phyloP scores from a whole-genome alignment of 345 rosid species.

The Citropsis articulata region DNA sequence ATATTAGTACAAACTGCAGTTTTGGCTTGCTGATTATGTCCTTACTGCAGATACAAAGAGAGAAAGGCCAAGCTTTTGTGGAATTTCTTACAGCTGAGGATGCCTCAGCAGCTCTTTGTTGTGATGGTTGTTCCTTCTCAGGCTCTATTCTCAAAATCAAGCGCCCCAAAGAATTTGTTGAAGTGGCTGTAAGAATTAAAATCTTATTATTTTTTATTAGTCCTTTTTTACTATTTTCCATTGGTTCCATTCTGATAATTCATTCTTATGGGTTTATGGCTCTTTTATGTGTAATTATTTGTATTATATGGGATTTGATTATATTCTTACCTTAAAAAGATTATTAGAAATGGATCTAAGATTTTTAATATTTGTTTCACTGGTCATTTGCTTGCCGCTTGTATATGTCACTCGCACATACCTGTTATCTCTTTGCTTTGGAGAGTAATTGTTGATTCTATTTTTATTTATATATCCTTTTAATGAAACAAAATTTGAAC shows the following conservation, averaged over 20 bases:
- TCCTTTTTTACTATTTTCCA: neutral
- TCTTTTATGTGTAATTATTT: neutral
- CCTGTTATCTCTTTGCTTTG: neutral
- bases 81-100: conserved; percentile 97
- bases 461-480: too few species aligned
- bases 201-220: conserved; percentile 18
- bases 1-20: conserved; percentile 12
- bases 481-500: neutral
- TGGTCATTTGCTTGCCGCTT: neutral
- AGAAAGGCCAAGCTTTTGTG: conserved; percentile 77
- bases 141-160: conserved; percentile 70
- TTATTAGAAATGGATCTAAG: neutral
- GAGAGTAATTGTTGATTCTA: neutral
- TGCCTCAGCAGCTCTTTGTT: conserved; percentile 86
- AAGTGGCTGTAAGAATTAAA: conserved; percentile 67
- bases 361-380: neutral
- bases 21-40: conserved; percentile 13
- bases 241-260: neutral
- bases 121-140: conserved; percentile 62
- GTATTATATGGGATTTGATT: conserved; percentile 3
- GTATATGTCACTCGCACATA: neutral
- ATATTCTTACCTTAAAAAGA: neutral
- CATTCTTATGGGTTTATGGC: neutral
- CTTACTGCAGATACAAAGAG: conserved; percentile 69
- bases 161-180: conserved; percentile 83